A percentile compares a stretch with the other conserved stretches of the same genome.
Conservation (phyloP, 1,139 yeast genomes). For the Taphrina betulina region DNA sequence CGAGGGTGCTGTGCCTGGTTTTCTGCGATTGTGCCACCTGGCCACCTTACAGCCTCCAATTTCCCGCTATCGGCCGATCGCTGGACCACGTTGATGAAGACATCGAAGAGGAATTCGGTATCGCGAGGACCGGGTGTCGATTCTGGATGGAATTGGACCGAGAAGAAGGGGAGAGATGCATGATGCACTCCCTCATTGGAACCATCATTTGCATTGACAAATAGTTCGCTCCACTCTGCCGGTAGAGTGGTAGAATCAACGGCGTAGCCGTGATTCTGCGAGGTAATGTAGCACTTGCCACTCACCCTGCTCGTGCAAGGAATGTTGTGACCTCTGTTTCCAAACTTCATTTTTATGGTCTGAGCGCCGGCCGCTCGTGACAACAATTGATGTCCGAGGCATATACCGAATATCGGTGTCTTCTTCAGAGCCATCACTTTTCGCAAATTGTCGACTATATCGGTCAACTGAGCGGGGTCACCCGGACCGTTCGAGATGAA, state of each 20-base stretch:
- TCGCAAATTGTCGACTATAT: constrained; percentile 60
- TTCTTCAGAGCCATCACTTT: constrained; percentile 59
- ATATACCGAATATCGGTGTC: constrained; percentile 55
- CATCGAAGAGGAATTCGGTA: constrained; percentile 95
- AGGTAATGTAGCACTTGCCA: constrained; percentile 97
- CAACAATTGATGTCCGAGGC: constrained; percentile 96
- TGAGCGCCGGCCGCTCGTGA: constrained; percentile 96
- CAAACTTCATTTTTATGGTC: constrained; percentile 88
- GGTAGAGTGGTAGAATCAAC: constrained; percentile 76
- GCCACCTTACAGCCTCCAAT: constrained; percentile 77
- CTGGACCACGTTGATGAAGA: constrained; percentile 76
- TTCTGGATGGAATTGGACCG: constrained; percentile 99
- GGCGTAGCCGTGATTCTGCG: constrained; percentile 98
- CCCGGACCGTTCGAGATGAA: constrained; percentile 99
- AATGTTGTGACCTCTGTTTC: constrained; percentile 99
- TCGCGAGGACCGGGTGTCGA: constrained; percentile 99
- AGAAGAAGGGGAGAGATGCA: constrained; percentile 81
- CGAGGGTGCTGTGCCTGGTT: constrained; percentile 72
- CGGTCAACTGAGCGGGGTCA: constrained; percentile 85
- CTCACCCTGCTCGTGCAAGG: constrained; percentile 92
- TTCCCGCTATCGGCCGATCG: constrained; percentile 55
- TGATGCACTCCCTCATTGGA: constrained; percentile 99
- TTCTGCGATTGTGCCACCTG: constrained; percentile 78
- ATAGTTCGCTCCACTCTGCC: constrained; percentile 86
- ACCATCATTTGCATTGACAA: constrained; percentile 93